These are phyloP conservation scores for Noccaea caerulescens DNA, from an alignment of 345 rosid genomes.

Conservation along the genomic window DNA sequence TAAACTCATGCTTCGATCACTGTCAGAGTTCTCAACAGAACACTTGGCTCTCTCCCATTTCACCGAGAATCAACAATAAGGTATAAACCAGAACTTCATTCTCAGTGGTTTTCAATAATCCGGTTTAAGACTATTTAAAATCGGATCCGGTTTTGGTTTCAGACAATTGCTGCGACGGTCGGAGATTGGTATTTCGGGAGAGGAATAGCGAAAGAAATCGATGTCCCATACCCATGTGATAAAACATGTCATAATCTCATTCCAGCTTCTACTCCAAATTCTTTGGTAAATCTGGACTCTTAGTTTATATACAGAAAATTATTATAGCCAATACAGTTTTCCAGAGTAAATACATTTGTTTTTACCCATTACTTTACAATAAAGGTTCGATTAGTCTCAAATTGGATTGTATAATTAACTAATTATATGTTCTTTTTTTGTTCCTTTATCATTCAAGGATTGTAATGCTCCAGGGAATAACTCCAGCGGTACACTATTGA, in stretches of 20 bases:
- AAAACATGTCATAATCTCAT: slow-evolving; percentile 71
- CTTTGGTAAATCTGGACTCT: slow-evolving; percentile 38
- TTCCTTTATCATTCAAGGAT: slow-evolving; percentile 32
- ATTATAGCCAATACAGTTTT: background rate
- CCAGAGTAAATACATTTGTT: background rate
- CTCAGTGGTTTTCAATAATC: background rate
- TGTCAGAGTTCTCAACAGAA: slow-evolving; percentile 89
- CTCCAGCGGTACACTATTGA: slow-evolving; percentile 32
- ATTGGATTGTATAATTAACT: slow-evolving; percentile 1
- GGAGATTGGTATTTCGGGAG: slow-evolving; percentile 94
- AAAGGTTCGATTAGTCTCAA: background rate
- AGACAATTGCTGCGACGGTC: slow-evolving; percentile 83
- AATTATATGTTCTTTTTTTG: background rate
- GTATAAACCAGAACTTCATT: slow-evolving; percentile 40
- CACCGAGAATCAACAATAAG: slow-evolving; percentile 76
- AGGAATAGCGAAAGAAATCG: slow-evolving; percentile 58
- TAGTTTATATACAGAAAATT: background rate
- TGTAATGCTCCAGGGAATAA: slow-evolving; percentile 19
- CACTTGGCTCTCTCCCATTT: slow-evolving; percentile 81
- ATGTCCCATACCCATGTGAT: slow-evolving; percentile 82
- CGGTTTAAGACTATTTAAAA: slow-evolving; percentile 6
- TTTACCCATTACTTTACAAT: slow-evolving; percentile 1
- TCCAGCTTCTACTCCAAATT: slow-evolving; percentile 42
- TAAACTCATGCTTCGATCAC: slow-evolving; percentile 95
- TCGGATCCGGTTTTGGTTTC: slow-evolving; percentile 17